Evolutionary conservation across 345 rosid species (phyloP).

Genomic region (Linum tenue): DNA sequence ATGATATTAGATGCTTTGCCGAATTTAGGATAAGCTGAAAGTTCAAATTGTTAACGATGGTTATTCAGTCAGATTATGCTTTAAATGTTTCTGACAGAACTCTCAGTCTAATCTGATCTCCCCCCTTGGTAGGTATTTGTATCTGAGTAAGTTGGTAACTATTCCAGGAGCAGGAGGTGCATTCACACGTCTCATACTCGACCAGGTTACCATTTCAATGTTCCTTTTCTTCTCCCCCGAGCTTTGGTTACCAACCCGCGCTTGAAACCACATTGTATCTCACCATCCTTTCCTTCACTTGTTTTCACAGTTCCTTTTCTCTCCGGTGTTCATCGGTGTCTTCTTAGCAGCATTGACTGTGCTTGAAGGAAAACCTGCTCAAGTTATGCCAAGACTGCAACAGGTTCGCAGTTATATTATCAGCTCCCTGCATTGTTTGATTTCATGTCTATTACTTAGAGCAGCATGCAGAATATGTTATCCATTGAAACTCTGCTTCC

Average conservation of each 20-base stretch:
- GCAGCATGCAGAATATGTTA: no score
- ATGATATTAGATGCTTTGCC: not conserved
- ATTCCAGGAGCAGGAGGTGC: slow-evolving; percentile 67
- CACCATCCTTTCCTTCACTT: not conserved
- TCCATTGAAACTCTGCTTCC: not conserved
- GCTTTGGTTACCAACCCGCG: not conserved
- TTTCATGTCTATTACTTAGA: no score
- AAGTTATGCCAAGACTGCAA: slow-evolving; percentile 72
- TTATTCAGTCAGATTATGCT: no score
- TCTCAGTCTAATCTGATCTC: no score
- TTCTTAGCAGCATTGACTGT: slow-evolving; percentile 67
- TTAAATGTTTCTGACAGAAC: no score
- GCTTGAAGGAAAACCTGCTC: slow-evolving; percentile 75
- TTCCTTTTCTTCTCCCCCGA: not conserved
- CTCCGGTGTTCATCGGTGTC: slow-evolving; percentile 72
- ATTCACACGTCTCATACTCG: slow-evolving; percentile 58
- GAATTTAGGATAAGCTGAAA: no score
- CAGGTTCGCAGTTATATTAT: slow-evolving; percentile 41
- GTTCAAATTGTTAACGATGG: no score
- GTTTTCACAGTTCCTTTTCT: slow-evolving; percentile 50
- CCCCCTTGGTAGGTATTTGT: slow-evolving; percentile 48
- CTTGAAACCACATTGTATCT: not conserved
- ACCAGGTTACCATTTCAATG: slow-evolving; percentile 45
- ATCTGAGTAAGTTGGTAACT: slow-evolving; percentile 65
- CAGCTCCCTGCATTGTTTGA: not conserved